Evolutionary conservation across 2,329 filamentous ascomycete genomes (phyloP).

Genomic region (Anisogramma anomala): DNA sequence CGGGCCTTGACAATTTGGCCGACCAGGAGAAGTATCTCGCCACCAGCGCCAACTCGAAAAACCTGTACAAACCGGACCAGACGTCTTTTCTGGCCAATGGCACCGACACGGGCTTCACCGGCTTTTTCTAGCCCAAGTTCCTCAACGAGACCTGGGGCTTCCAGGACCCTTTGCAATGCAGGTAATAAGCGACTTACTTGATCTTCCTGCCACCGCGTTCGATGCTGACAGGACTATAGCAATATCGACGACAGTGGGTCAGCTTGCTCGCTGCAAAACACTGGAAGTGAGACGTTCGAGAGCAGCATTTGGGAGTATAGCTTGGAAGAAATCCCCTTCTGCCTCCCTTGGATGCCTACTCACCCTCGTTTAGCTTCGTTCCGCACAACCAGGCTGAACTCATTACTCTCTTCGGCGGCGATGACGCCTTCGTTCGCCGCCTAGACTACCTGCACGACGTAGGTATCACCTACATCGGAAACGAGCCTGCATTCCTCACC

Average conservation of each 20-base stretch:
- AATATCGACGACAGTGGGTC: slow-evolving; percentile 40
- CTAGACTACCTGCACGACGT: slow-evolving; percentile 54
- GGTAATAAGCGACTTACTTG: too few relatives aligned
- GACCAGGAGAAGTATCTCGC: slow-evolving; percentile 49
- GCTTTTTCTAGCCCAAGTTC: slow-evolving; percentile 60
- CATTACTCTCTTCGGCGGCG: slow-evolving; percentile 49
- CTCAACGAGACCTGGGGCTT: slow-evolving; percentile 57
- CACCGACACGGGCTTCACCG: slow-evolving; percentile 51
- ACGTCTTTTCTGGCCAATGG: slow-evolving; percentile 37
- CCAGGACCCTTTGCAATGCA: slow-evolving; percentile 57
- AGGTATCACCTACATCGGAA: slow-evolving; percentile 48
- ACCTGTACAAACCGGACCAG: slow-evolving; percentile 51
- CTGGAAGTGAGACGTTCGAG: slow-evolving; percentile 59
- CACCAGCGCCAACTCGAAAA: slow-evolving; percentile 54
- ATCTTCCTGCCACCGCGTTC: too few relatives aligned
- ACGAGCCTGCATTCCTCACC: slow-evolving; percentile 48
- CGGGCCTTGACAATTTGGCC: slow-evolving; percentile 37
- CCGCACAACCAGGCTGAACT: slow-evolving; percentile 43
- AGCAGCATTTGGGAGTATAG: slow-evolving; percentile 62
- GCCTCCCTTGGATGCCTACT: neutral
- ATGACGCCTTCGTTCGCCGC: slow-evolving; percentile 42
- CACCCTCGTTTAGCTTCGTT: slow-evolving; percentile 29
- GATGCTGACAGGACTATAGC: too few relatives aligned
- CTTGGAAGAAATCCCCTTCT: slow-evolving; percentile 34
- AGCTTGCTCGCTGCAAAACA: slow-evolving; percentile 46